Evolutionary conservation across 2,329 filamentous ascomycete genomes (phyloP), one percentile per base, ranked within the genome.

Genomic region (Stemphylium vesicarium): DNA sequence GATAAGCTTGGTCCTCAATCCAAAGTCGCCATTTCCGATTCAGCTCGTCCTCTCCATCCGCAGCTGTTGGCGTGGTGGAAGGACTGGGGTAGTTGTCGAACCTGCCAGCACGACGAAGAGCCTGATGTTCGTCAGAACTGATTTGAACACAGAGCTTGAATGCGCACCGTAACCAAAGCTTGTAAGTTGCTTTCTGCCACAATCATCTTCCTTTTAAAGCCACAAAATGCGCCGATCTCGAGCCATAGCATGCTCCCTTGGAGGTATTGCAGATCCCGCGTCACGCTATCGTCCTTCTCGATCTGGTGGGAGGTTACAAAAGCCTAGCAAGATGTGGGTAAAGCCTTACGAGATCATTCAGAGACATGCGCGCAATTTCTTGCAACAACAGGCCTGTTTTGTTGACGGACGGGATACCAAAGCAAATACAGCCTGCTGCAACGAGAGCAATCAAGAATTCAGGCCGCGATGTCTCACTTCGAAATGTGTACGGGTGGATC

Each of bases 11-110:
- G 46, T 82, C 77, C 47, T 85, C 80, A 16, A 83, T 79, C 87
- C 87, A 90, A 16, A 73, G 71, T 53, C 75, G 79, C 88, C 88
- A 90, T 62, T 89, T 89, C 10, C 78, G 74, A 53, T 88, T 80
- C 0, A 90, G 73, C 4, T 76, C 74, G 16, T 84, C 76, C 1
- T 3, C 77, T 74, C 16, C 47, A 18, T 41, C 31, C 9, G 42
- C 31, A 2, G 38, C 4, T 26, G 31, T 20, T 1, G 38, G 38
- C 13, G 22, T 18, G 8, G 41, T 32, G 8, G 16, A 22, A 9
- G 48, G 33, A 44, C 43, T 44, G 13, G 32, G 48, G 15, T 80
- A 80, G 22, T 82, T 76, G 52, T 84, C 81, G 62, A 88, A 87
- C 53, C 82, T 81, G 13, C 84, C 81, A 12, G 77, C 78, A 48